Evolutionary conservation across 225 moss, liverwort and hornwort genomes (phyloP), one percentile per base, ranked within the genome.

Genomic region (Physcomitrellopsis africana): DNA sequence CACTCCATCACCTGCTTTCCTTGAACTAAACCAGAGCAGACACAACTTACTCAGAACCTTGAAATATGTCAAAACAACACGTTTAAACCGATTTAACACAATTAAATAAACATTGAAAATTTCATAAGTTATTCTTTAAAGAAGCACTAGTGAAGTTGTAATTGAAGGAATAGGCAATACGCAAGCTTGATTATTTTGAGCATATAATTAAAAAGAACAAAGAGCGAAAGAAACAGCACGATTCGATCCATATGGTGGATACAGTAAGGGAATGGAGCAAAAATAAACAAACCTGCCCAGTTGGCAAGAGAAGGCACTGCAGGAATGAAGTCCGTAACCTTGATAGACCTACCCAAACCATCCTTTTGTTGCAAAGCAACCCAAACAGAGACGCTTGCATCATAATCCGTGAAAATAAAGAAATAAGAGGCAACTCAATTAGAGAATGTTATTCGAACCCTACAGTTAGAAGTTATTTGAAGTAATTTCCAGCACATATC

Each of bases 1-100:
- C 85, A 84, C 84, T 90, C 90, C 90, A 90, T 87, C 72, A 85
- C 82, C 55, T 80, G 84, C 68, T 79, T 86, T 71, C 82, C 89
- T 82, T 89, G 89, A 72, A 84, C 86, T 86, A 69, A 46, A 26
- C 60, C 69, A 82, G 44, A 63, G 16, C 55, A 85, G 42, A 55
- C 51, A 85, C 53, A 66, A 70, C 9, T 32, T 66, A 56, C 60
- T 69, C 44, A 61, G 67, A 44, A 14, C 64, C 60, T 57, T 56
- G 49, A 18, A 15, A 67, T 44, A 45, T 17, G 44, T 17, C 63
- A 67, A 64, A 76, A 32, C 10, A 64, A 45, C 37, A 55, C 3
- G 51, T 44, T 14, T 11, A 53, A 60, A 83, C 2, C 9, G 10
- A 7, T 32, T 55, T 15, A 76, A 58, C 32, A 49, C 17, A 51